A percentile compares a stretch with the other conserved stretches of the same genome.
phyloP scores from a whole-genome alignment of 306 rosid genomes.

The Fagus crenata region DNA sequence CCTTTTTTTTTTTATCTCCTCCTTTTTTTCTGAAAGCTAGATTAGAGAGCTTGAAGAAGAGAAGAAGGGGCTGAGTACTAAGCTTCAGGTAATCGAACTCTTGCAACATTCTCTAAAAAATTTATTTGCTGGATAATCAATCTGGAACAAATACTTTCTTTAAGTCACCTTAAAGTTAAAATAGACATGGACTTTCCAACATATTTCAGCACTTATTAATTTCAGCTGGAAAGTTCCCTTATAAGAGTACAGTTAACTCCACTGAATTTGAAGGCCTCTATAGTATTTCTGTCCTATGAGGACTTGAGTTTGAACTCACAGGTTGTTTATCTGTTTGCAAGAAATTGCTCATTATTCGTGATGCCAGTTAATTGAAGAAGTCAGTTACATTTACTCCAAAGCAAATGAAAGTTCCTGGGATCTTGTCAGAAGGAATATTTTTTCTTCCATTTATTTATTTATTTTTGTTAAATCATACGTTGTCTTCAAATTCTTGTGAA shows the following conservation, averaged over 20 bases:
- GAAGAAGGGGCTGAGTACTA: slow-evolving; percentile 88
- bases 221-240: background rate
- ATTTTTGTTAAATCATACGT: too few relatives aligned
- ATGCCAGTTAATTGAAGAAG: background rate
- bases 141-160: background rate
- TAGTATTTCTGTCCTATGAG: background rate
- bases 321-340: slow-evolving; percentile 4
- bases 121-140: slow-evolving; percentile 12
- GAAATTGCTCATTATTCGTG: background rate
- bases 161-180: background rate
- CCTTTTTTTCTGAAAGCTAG: slow-evolving; percentile 66
- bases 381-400: background rate
- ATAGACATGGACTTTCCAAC: background rate
- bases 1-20: slow-evolving; percentile 9
- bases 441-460: too few relatives aligned
- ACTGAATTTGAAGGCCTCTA: background rate
- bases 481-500: slow-evolving; percentile 1
- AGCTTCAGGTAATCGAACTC: slow-evolving; percentile 79
- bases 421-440: background rate
- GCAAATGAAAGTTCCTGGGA: background rate
- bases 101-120: slow-evolving; percentile 8
- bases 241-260: background rate
- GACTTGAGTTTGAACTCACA: background rate
- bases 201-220: background rate
- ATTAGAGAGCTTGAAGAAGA: slow-evolving; percentile 99